phyloP scores from a whole-genome alignment of 441 rosid species.

The Erodium chrysanthum region DNA sequence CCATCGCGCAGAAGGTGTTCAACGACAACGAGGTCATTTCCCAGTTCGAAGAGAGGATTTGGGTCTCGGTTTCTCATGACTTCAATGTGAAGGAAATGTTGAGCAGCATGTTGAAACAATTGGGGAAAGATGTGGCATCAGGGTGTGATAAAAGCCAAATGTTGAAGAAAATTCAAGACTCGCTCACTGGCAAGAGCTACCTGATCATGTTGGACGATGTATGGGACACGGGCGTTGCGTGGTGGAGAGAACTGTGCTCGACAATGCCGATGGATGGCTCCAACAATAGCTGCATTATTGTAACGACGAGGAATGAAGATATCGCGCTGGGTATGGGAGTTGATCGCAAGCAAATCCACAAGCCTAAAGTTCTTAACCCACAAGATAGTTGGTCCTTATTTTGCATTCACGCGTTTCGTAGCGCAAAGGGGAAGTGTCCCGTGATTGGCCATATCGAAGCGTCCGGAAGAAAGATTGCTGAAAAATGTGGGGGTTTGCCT shows the following conservation, averaged over 20 bases:
- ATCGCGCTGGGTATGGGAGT: not conserved
- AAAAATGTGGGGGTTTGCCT: not conserved
- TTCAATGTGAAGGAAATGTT: not conserved
- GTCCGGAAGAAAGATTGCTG: not conserved
- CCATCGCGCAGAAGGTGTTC: not conserved
- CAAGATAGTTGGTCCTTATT: not conserved
- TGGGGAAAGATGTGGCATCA: not conserved
- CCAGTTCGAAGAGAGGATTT: not conserved
- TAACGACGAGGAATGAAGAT: not conserved
- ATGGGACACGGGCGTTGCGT: not conserved
- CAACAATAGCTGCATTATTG: not conserved
- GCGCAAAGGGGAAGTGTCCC: not conserved
- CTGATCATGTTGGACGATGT: not conserved
- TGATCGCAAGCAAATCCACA: not conserved
- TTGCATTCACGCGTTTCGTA: not conserved
- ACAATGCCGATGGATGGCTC: not conserved
- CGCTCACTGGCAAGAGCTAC: not conserved
- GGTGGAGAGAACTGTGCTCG: not conserved
- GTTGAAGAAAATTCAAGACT: not conserved
- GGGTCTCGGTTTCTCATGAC: not conserved
- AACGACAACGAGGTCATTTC: not conserved
- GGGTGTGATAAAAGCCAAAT: not conserved
- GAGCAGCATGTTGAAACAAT: not conserved
- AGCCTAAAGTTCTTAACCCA: not conserved
- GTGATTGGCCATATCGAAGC: not conserved